Conservation (phyloP, 1,139 yeast genomes). For the Hanseniaspora sp. region DNA sequence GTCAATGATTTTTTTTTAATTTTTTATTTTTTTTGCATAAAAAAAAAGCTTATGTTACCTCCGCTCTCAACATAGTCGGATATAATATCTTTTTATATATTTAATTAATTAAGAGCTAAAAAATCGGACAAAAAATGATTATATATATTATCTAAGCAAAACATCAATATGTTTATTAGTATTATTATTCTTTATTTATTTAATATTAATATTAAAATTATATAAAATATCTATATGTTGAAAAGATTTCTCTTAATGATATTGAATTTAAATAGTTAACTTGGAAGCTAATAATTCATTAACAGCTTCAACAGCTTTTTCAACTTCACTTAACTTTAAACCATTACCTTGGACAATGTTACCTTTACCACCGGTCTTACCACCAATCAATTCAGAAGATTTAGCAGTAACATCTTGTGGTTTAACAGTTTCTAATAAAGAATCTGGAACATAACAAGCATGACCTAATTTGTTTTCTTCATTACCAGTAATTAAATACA, state of each 20-base stretch:
- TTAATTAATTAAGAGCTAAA: no score
- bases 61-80: no score
- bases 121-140: no score
- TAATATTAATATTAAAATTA: not conserved
- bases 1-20: no score
- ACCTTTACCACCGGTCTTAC: conserved; percentile 98
- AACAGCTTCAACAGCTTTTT: conserved; percentile 62
- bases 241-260: not conserved
- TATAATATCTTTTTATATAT: no score
- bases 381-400: conserved; percentile 73
- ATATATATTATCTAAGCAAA: no score
- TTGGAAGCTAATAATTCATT: conserved; percentile 49
- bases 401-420: conserved; percentile 69
- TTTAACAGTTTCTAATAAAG: conserved; percentile 43
- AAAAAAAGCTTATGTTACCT: no score
- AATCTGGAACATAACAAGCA: conserved; percentile 78
- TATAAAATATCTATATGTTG: not conserved
- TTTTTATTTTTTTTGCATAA: no score
- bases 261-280: conserved; percentile 20
- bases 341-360: conserved; percentile 96
- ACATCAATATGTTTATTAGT: no score
- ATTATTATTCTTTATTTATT: no score
- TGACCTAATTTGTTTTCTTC: conserved; percentile 72
- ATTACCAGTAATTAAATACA: conserved; percentile 73
- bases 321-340: conserved; percentile 58